Evolutionary conservation across 768 basidiomycete genomes (phyloP).

Genomic region (Pisolithus albus): DNA sequence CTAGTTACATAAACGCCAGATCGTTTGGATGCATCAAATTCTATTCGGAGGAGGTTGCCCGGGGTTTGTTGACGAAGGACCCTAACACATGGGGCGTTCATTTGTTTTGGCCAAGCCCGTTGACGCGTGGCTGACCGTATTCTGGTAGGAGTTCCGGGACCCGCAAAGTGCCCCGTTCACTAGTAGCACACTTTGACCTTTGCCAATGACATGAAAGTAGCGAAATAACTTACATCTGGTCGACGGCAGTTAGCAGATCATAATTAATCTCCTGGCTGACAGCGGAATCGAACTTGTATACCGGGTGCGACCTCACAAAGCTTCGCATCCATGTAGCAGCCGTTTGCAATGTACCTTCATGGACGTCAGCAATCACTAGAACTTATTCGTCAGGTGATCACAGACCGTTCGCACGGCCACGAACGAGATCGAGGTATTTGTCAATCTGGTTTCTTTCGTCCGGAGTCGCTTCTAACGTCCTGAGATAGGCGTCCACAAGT

Average conservation of each 20-base stretch:
- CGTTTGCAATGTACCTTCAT: conserved; percentile 68
- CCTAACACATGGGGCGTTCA: too few relatives aligned
- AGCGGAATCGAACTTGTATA: conserved; percentile 90
- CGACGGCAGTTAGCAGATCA: conserved; percentile 82
- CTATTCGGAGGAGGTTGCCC: too few relatives aligned
- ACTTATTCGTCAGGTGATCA: conserved; percentile 3
- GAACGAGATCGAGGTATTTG: conserved; percentile 75
- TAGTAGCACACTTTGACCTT: conserved; percentile 21
- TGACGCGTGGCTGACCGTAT: conserved; percentile 35
- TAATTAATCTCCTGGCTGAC: conserved; percentile 90
- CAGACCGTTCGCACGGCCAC: conserved; percentile 73
- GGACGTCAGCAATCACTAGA: conserved; percentile 1
- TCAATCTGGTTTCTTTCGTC: conserved; percentile 55
- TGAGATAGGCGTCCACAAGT: conserved; percentile 77
- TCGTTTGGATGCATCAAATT: too few relatives aligned
- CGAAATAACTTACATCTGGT: conserved; percentile 71
- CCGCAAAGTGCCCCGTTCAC: conserved; percentile 60
- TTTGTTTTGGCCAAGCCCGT: conserved; percentile 20
- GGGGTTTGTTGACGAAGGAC: too few relatives aligned
- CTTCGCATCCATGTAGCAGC: conserved; percentile 91
- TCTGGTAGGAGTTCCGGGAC: conserved; percentile 59
- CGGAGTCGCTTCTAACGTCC: conserved; percentile 72
- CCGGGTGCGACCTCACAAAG: conserved; percentile 85
- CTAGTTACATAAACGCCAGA: too few relatives aligned
- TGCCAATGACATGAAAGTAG: not conserved